Evolutionary conservation across 1,284 basidiomycete species (phyloP).

Genomic region (Phlebopus sp.): DNA sequence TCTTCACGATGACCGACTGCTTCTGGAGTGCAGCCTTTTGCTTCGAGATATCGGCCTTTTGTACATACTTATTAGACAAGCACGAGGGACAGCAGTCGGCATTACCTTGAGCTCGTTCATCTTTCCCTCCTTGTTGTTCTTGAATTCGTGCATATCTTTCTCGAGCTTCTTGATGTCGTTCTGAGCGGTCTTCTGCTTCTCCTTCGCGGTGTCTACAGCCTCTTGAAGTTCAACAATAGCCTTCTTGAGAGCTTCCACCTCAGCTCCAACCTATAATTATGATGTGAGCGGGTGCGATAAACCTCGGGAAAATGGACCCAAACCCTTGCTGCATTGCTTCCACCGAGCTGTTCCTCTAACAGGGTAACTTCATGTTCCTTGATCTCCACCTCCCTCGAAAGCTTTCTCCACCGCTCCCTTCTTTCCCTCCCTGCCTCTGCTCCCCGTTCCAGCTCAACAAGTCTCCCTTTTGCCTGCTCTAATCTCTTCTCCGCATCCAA

Average conservation of each 20-base stretch:
- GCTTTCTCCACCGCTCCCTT: constrained; percentile 69
- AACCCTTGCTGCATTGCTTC: constrained; percentile 88
- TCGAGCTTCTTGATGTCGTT: constrained; percentile 85
- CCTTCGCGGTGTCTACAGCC: constrained; percentile 65
- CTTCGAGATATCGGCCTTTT: constrained; percentile 71
- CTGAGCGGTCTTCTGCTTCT: constrained; percentile 74
- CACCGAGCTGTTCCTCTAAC: constrained; percentile 82
- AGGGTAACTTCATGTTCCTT: constrained; percentile 86
- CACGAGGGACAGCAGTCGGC: constrained; percentile 10
- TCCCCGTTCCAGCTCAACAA: constrained; percentile 59
- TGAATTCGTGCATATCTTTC: constrained; percentile 97
- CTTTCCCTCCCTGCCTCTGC: constrained; percentile 53
- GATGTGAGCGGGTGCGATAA: not conserved
- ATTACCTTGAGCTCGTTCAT: constrained; percentile 87
- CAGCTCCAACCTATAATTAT: constrained; percentile 64
- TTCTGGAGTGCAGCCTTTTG: constrained; percentile 83
- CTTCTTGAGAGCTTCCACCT: constrained; percentile 75
- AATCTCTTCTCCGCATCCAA: constrained; percentile 58
- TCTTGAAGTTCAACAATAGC: constrained; percentile 66
- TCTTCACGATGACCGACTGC: constrained; percentile 79
- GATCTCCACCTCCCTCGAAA: constrained; percentile 78
- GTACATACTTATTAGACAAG: constrained; percentile 9
- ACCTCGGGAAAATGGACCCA: constrained; percentile 23
- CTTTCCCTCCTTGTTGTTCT: constrained; percentile 97
- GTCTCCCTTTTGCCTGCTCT: constrained; percentile 47